phyloP scores from a whole-genome alignment of 176 grass and related monocot species.

The Oryza officinalis region DNA sequence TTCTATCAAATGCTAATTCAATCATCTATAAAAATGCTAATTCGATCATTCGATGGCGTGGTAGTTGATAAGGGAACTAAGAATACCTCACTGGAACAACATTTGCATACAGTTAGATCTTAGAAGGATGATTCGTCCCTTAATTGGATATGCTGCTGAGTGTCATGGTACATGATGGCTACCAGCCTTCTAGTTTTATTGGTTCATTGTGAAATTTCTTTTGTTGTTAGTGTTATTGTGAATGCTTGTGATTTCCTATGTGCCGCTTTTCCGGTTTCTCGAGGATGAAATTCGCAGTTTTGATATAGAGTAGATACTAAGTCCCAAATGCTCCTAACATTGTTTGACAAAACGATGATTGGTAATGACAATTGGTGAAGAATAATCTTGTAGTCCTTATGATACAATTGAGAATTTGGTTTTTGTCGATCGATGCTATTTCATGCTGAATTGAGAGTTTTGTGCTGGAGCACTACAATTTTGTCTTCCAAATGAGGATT shows the following conservation, averaged over 20 bases:
- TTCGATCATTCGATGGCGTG: background rate
- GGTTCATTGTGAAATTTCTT: background rate
- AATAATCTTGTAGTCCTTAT: background rate
- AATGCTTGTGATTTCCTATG: background rate
- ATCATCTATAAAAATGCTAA: background rate
- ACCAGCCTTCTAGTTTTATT: background rate
- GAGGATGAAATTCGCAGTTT: conserved; percentile 11
- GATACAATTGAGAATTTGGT: background rate
- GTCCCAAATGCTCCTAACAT: background rate
- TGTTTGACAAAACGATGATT: background rate
- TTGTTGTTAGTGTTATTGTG: background rate
- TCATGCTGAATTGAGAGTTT: background rate
- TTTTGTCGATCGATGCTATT: background rate
- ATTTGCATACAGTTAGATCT: background rate
- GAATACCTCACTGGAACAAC: background rate
- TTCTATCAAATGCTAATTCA: background rate
- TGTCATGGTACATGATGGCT: background rate
- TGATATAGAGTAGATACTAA: background rate
- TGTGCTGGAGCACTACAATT: background rate
- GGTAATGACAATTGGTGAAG: background rate
- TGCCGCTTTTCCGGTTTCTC: background rate
- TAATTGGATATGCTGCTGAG: background rate
- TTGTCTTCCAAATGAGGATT: background rate
- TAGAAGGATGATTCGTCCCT: conserved; percentile 12
- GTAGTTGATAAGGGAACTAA: background rate